phyloP scores from a whole-genome alignment of 768 basidiomycete species.

The Crepidotus variabilis region DNA sequence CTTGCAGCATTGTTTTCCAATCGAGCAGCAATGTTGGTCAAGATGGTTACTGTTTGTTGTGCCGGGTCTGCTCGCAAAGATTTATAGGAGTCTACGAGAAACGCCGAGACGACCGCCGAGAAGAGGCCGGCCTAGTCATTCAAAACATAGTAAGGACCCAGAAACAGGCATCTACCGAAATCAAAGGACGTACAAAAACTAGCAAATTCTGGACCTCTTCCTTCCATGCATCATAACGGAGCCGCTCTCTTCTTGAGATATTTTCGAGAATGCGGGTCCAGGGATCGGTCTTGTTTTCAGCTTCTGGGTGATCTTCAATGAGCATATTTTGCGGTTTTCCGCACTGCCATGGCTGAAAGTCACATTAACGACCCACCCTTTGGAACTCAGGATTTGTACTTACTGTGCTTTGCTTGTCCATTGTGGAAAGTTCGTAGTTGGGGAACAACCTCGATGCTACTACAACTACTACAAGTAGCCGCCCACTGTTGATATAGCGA shows the following conservation, averaged over 20 bases:
- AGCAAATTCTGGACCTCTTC: slow-evolving; percentile 14
- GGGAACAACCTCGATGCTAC: no score
- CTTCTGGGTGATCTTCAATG: no score
- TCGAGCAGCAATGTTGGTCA: not conserved
- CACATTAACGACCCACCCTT: no score
- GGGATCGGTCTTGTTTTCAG: not conserved
- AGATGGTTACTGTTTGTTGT: not conserved
- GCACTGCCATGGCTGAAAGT: no score
- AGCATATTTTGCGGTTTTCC: no score
- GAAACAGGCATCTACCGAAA: not conserved
- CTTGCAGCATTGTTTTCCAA: not conserved
- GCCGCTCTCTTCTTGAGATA: slow-evolving; percentile 5
- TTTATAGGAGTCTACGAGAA: slow-evolving; percentile 13
- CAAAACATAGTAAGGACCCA: not conserved
- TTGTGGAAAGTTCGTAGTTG: no score
- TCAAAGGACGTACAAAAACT: slow-evolving; percentile 11
- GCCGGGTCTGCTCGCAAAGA: slow-evolving; percentile 2
- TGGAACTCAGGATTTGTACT: no score
- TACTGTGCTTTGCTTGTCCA: no score
- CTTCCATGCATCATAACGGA: slow-evolving; percentile 16
- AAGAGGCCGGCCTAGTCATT: slow-evolving; percentile 14
- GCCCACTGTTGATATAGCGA: no score
- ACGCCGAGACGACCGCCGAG: slow-evolving; percentile 12
- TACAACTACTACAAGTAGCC: no score
- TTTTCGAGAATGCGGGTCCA: slow-evolving; percentile 11